These are phyloP conservation scores for Vitis riparia DNA, from an alignment of 164 flowering plant species.

Conservation along the genomic window DNA sequence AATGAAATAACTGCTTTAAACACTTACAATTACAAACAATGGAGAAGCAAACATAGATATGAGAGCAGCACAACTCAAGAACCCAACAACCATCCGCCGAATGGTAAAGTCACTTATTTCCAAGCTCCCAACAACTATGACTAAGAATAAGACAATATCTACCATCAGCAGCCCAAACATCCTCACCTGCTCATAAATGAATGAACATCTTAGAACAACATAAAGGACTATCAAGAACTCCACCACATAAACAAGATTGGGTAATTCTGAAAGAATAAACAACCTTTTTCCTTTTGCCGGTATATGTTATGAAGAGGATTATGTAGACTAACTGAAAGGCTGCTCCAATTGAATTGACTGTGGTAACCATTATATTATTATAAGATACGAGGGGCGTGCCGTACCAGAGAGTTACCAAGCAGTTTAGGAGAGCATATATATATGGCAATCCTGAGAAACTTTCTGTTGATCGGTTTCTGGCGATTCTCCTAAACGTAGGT, in stretches of 20 bases:
- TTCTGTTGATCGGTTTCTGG: constrained; percentile 71
- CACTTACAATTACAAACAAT: constrained; percentile 56
- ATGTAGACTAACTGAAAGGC: constrained; percentile 55
- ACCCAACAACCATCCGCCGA: constrained; percentile 42
- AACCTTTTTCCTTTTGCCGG: constrained; percentile 49
- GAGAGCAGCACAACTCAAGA: constrained; percentile 46
- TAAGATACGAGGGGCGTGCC: constrained; percentile 55
- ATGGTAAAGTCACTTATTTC: constrained; percentile 17
- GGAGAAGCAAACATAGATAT: constrained; percentile 77
- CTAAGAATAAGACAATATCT: constrained; percentile 31
- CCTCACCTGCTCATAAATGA: constrained; percentile 29
- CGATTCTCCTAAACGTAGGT: constrained; percentile 76
- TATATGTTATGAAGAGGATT: constrained; percentile 39
- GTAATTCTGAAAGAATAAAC: not conserved
- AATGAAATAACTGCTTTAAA: not conserved
- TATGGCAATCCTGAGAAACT: constrained; percentile 89
- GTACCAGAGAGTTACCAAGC: constrained; percentile 63
- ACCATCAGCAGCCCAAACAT: constrained; percentile 41
- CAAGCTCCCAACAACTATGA: constrained; percentile 45
- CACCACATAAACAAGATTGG: not conserved
- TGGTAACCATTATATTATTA: constrained; percentile 37
- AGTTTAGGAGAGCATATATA: constrained; percentile 76
- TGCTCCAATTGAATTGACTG: constrained; percentile 62
- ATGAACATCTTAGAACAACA: constrained; percentile 1
- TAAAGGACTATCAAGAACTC: not conserved